Evolutionary conservation across 1,284 basidiomycete genomes (phyloP).

Genomic region (Taiwanofungus camphoratus): DNA sequence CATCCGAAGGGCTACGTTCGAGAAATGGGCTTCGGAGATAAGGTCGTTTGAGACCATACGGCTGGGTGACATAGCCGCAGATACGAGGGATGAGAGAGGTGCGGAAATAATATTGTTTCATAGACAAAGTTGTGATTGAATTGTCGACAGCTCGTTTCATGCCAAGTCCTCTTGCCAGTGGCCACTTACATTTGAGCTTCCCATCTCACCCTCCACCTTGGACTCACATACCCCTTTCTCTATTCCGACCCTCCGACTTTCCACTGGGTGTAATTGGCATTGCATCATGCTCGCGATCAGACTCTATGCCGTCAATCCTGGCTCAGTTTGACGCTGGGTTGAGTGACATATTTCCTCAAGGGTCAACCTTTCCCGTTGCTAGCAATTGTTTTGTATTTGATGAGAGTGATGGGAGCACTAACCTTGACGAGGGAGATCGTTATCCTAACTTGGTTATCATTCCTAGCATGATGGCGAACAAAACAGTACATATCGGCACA

Average conservation of each 20-base stretch:
- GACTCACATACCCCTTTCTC: conserved; percentile 51
- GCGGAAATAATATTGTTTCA: conserved; percentile 17
- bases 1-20: conserved; percentile 58
- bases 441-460: conserved; percentile 67
- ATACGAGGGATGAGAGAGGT: conserved; percentile 76
- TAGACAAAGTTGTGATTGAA: too few species aligned
- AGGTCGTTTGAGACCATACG: conserved; percentile 65
- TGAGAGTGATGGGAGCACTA: conserved; percentile 55
- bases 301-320: conserved; percentile 54
- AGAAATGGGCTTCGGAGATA: conserved; percentile 66
- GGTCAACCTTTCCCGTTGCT: conserved; percentile 69
- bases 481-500: conserved; percentile 79
- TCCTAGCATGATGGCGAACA: conserved; percentile 74
- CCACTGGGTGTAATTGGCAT: conserved; percentile 77
- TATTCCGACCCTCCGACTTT: conserved; percentile 74
- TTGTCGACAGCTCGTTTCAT: conserved; percentile 76
- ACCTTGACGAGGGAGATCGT: conserved; percentile 49
- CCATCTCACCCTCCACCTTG: conserved; percentile 62
- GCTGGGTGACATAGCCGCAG: conserved; percentile 74
- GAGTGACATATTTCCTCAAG: conserved; percentile 56
- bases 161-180: conserved; percentile 70
- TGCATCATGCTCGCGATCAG: conserved; percentile 54
- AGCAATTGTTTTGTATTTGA: conserved; percentile 77
- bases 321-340: conserved; percentile 61
- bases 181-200: conserved; percentile 69